These are phyloP conservation scores for Cutaneotrichosporon mucoides DNA, from an alignment of 1,284 basidiomycete genomes.

Conservation along the genomic window DNA sequence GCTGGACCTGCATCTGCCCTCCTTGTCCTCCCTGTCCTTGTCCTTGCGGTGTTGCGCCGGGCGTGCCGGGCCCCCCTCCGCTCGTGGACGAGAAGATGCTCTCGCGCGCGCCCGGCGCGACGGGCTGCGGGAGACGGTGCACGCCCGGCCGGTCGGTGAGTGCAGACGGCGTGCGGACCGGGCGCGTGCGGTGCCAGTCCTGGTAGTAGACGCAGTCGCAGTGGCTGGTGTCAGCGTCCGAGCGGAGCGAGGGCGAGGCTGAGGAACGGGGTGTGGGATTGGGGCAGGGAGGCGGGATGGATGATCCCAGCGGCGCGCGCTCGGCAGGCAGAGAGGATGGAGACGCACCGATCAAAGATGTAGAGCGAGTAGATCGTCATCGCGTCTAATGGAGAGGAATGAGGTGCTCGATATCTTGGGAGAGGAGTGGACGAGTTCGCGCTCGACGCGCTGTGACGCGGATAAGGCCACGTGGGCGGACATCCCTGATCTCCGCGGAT, in stretches of 20 bases:
- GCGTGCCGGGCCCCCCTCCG: background rate
- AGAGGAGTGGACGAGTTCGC: background rate
- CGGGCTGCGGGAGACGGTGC: slow-evolving; percentile 54
- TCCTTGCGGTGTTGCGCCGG: background rate
- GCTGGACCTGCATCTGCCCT: background rate
- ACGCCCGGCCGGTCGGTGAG: slow-evolving; percentile 71
- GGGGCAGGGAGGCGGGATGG: too few species aligned
- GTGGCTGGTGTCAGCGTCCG: slow-evolving; percentile 57
- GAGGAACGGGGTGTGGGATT: too few species aligned
- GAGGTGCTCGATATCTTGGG: background rate
- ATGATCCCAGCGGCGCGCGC: too few species aligned
- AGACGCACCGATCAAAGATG: slow-evolving; percentile 73
- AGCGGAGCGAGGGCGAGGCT: too few species aligned
- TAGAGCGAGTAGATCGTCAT: slow-evolving; percentile 87
- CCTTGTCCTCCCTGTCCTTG: too few species aligned
- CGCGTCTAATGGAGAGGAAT: background rate
- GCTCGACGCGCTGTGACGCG: background rate
- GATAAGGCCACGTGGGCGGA: background rate
- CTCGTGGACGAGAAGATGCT: slow-evolving; percentile 30
- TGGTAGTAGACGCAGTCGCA: slow-evolving; percentile 90
- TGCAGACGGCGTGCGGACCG: slow-evolving; percentile 58
- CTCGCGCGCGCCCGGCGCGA: slow-evolving; percentile 19
- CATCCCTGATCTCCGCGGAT: background rate
- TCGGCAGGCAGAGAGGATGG: too few species aligned
- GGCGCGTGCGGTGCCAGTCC: slow-evolving; percentile 79